phyloP scores from a whole-genome alignment of 164 flowering plant species.

The Nymphaea thermarum region DNA sequence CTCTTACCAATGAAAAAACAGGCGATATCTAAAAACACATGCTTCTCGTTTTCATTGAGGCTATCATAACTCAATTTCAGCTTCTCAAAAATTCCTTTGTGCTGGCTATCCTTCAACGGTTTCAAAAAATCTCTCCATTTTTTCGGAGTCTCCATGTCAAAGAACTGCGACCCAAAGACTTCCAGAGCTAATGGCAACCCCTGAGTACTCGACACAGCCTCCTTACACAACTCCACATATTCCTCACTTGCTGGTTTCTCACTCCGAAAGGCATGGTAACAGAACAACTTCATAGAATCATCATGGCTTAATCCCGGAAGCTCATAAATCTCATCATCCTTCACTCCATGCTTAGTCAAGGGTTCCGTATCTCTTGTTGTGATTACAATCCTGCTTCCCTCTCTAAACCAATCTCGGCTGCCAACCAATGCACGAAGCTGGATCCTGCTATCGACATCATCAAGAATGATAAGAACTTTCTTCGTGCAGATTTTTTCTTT shows the following conservation, averaged over 20 bases:
- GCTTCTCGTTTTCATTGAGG: background rate
- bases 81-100: background rate
- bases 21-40: background rate
- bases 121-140: background rate
- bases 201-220: background rate
- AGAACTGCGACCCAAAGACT: background rate
- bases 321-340: no score
- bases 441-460: slow-evolving; percentile 1
- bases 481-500: background rate
- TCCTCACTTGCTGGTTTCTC: no score
- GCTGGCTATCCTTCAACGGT: background rate
- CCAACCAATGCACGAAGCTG: slow-evolving; percentile 2
- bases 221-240: no score
- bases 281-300: no score
- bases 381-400: no score
- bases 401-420: no score
- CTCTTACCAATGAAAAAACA: background rate
- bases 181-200: background rate
- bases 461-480: slow-evolving; percentile 3
- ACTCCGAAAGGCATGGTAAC: no score
- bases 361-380: no score
- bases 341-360: no score
- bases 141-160: background rate
- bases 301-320: no score
- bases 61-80: background rate